These are phyloP conservation scores for Globisporangium iwayamae DNA, from an alignment of 352 stramenopile species.

Conservation along the genomic window DNA sequence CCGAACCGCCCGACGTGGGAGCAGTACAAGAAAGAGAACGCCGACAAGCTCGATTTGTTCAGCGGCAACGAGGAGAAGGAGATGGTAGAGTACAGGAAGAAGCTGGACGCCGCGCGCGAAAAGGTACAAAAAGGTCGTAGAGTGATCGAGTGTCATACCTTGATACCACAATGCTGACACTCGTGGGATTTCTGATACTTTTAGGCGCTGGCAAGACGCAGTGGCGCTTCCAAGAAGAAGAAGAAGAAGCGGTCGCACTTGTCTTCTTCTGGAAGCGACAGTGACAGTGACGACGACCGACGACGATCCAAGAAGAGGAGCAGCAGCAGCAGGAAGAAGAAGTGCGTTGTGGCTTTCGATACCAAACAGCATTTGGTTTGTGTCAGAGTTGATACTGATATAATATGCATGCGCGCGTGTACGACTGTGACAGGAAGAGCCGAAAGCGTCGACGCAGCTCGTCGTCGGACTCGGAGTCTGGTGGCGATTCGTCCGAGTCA, in stretches of 20 bases:
- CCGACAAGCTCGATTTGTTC: conserved; percentile 89
- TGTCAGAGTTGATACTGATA: neutral
- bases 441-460: conserved; percentile 50
- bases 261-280: conserved; percentile 49
- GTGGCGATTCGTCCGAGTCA: conserved; percentile 24
- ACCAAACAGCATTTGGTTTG: neutral
- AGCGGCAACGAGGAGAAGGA: conserved; percentile 86
- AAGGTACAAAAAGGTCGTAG: conserved; percentile 40
- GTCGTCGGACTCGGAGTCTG: conserved; percentile 43
- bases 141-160: neutral
- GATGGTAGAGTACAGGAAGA: conserved; percentile 92
- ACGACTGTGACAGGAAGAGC: conserved; percentile 40
- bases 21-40: conserved; percentile 96
- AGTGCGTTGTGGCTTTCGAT: conserved; percentile 28
- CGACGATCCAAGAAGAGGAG: conserved; percentile 54
- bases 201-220: conserved; percentile 60
- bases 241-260: conserved; percentile 73
- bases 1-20: conserved; percentile 94
- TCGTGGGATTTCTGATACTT: conserved; percentile 8
- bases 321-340: conserved; percentile 75
- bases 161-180: neutral
- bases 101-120: conserved; percentile 90
- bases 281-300: conserved; percentile 44
- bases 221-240: conserved; percentile 44
- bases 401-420: conserved; percentile 21